Percentiles rank a stretch among this genome's conserved stretches.
phyloP scores from a whole-genome alignment of 495 filamentous ascomycete genomes.

The Jackrogersella multiformis region DNA sequence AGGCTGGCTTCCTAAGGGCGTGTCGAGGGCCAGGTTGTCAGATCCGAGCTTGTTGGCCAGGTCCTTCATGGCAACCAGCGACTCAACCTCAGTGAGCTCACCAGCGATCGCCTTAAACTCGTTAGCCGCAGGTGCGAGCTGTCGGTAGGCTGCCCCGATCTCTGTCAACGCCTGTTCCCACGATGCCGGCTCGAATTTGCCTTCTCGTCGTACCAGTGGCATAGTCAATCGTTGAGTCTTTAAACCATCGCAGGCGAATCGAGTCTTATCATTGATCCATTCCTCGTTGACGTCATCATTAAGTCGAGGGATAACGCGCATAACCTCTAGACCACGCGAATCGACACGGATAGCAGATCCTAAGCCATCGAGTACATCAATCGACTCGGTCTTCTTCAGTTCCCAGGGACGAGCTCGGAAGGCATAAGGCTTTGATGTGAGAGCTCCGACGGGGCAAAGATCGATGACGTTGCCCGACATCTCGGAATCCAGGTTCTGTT shows the following conservation, averaged over 20 bases:
- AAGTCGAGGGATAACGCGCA: conserved; percentile 89
- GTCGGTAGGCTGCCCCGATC: conserved; percentile 78
- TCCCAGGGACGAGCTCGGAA: conserved; percentile 98
- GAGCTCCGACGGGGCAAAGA: conserved; percentile 94
- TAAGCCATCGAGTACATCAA: conserved; percentile 91
- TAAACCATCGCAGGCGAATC: conserved; percentile 97
- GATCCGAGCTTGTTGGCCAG: conserved; percentile 94
- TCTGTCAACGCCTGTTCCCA: conserved; percentile 95
- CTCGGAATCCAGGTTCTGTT: conserved; percentile 89
- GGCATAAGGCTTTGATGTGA: conserved; percentile 96
- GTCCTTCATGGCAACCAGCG: conserved; percentile 95
- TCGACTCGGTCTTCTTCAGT: conserved; percentile 88
- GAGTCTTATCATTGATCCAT: conserved; percentile 98
- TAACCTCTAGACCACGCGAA: conserved; percentile 92
- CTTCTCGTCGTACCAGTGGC: conserved; percentile 85
- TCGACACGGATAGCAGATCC: conserved; percentile 96
- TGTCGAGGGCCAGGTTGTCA: conserved; percentile 93
- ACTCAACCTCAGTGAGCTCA: conserved; percentile 88
- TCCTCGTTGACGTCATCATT: conserved; percentile 99
- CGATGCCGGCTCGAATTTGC: conserved; percentile 86
- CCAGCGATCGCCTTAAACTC: conserved; percentile 97
- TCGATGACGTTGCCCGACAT: conserved; percentile 98
- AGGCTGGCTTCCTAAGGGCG: conserved; percentile 81
- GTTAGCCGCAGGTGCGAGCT: conserved; percentile 79
- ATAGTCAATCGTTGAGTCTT: conserved; percentile 94